Evolutionary conservation across 495 filamentous ascomycete genomes (phyloP), one percentile per base, ranked within the genome.

Genomic region (Aspergillus bertholletiae): DNA sequence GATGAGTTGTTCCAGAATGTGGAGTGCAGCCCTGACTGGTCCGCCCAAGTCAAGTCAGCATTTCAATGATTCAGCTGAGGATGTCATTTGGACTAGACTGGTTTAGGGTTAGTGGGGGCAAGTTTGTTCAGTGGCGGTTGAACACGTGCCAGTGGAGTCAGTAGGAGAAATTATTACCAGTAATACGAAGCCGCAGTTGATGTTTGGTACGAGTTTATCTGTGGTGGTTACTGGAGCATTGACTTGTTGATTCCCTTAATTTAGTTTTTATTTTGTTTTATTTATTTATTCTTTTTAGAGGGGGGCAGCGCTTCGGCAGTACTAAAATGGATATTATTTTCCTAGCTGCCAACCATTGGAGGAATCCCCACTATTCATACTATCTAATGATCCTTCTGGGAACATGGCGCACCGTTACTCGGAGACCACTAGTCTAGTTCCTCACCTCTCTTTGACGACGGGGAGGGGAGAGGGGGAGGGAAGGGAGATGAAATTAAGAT

Each of bases 101-200:
- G 13, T 37, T 22, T 20, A 7, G 50, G 39, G 40, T 28, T 21
- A 34, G 50, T 39, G 1, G 23, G 50, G 39, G 3, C 17, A 39
- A 7, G 8, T 39, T 44, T 39, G 50, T 43, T 53, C 50, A 53
- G 50, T 53, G 37, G 35, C 37, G 30, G 39, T 9, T 26, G 50
- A 45, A 53, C 50, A 53, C 50, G 50, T 53, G 50, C 50, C 50
- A 45, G 50, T 53, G 50, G 50, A 27, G 23, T 23, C 18, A 12
- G 15, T n/a, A n/a, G n/a, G n/a, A n/a, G n/a, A n/a, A n/a, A n/a
- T n/a, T n/a, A n/a, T n/a, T 24, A 28, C 34, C 21, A 28, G 30
- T 28, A 28, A 13, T 30, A n/a, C 22, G 8, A 35, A 18, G 20
- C 21, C 27, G n/a, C n/a, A n/a, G n/a, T n/a, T n/a, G n/a, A n/a